These are phyloP conservation scores for Gentiana dahurica DNA, from an alignment of 257 asterid species.

Conservation along the genomic window DNA sequence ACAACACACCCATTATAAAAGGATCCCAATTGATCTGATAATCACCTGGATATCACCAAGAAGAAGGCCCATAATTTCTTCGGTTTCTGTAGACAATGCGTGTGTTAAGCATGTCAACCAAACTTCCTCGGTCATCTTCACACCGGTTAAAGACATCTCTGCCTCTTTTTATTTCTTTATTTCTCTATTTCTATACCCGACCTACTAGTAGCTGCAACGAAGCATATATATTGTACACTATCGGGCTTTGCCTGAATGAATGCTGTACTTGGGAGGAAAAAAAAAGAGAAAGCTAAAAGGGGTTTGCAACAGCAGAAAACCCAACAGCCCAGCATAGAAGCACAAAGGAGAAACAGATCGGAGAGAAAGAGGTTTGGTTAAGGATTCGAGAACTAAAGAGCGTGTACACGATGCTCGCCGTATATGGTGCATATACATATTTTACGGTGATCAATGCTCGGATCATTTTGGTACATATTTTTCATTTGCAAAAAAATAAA, in stretches of 20 bases:
- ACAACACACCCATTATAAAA: not conserved
- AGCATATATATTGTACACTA: constrained; percentile 1
- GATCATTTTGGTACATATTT: too few relatives aligned
- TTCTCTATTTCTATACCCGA: constrained; percentile 4
- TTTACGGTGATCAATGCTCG: too few relatives aligned
- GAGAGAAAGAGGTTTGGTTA: constrained; percentile 3
- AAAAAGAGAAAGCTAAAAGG: not conserved
- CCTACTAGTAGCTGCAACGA: not conserved
- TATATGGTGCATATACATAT: too few relatives aligned
- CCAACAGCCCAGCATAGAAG: not conserved
- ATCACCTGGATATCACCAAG: constrained; percentile 90
- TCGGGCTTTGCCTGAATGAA: not conserved
- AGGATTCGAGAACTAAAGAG: too few relatives aligned
- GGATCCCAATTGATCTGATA: not conserved
- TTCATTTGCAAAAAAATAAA: too few relatives aligned
- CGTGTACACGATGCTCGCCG: too few relatives aligned
- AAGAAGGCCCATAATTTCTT: constrained; percentile 99
- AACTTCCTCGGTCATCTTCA: constrained; percentile 96
- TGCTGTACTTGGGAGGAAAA: too few relatives aligned
- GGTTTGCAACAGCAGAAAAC: constrained; percentile 5
- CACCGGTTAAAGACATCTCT: constrained; percentile 80
- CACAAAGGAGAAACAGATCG: constrained; percentile 1
- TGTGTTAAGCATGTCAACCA: constrained; percentile 96
- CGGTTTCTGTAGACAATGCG: constrained; percentile 99
- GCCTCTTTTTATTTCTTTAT: constrained; percentile 3